phyloP scores from a whole-genome alignment of 352 stramenopile species.

The Phytophthora sojae region DNA sequence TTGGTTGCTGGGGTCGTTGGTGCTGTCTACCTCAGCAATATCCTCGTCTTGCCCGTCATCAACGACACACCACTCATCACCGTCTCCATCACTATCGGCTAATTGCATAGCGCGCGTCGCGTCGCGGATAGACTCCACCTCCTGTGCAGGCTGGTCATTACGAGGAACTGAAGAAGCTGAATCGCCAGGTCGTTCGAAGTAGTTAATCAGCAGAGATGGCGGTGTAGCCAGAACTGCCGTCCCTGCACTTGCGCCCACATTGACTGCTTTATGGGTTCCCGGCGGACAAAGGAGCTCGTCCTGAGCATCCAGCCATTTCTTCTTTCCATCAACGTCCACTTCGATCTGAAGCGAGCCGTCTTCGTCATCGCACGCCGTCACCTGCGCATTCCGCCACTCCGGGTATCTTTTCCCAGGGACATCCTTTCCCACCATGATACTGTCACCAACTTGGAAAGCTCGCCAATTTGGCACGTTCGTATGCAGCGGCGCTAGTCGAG shows the following conservation, averaged over 20 bases:
- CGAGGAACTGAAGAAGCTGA: not conserved
- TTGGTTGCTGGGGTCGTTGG: not conserved
- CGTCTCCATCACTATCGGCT: conserved; percentile 20
- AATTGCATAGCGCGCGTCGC: conserved; percentile 20
- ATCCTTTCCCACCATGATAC: conserved; percentile 57
- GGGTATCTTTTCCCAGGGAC: conserved; percentile 52
- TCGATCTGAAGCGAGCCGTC: conserved; percentile 47
- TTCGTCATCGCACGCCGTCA: conserved; percentile 40
- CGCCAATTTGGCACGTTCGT: conserved; percentile 80
- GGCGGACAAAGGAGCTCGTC: conserved; percentile 69
- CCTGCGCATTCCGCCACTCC: conserved; percentile 64
- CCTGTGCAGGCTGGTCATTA: not conserved
- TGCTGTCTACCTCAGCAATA: not conserved
- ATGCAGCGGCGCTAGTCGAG: conserved; percentile 91
- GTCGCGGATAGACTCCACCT: conserved; percentile 18
- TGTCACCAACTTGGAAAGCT: conserved; percentile 61
- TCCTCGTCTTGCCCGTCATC: conserved; percentile 4
- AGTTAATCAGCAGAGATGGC: conserved; percentile 21
- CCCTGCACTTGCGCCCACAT: conserved; percentile 31
- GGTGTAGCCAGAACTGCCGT: conserved; percentile 1
- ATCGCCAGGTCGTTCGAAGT: conserved; percentile 27
- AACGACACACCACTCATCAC: conserved; percentile 42
- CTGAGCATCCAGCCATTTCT: conserved; percentile 70
- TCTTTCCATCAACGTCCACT: conserved; percentile 51
- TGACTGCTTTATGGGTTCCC: conserved; percentile 65